phyloP scores from a whole-genome alignment of 2,329 filamentous ascomycete genomes.

The Ophidiomyces ophidiicola region DNA sequence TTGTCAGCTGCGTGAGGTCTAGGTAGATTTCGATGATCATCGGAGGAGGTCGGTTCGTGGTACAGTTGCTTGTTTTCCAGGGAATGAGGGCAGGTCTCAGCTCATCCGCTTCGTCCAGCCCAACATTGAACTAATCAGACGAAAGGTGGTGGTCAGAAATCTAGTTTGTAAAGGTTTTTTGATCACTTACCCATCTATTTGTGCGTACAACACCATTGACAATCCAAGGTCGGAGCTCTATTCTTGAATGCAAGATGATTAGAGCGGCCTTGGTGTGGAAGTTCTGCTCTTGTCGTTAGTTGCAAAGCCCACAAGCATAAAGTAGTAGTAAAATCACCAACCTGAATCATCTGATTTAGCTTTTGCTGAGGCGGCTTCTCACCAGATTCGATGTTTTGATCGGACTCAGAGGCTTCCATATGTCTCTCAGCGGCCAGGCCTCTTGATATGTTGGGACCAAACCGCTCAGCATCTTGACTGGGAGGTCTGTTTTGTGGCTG shows the following conservation, averaged over 20 bases:
- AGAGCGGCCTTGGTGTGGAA: constrained; percentile 81
- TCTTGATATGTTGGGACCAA: constrained; percentile 37
- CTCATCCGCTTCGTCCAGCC: constrained; percentile 82
- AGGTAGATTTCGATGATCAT: constrained; percentile 85
- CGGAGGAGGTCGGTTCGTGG: constrained; percentile 64
- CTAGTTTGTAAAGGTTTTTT: not conserved
- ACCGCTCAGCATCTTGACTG: constrained; percentile 49
- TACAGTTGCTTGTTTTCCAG: constrained; percentile 71
- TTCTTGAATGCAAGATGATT: constrained; percentile 68
- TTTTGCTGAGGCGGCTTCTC: constrained; percentile 60
- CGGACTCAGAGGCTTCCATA: constrained; percentile 32
- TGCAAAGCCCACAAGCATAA: not conserved
- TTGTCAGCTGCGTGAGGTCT: constrained; percentile 64
- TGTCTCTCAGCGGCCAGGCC: constrained; percentile 41
- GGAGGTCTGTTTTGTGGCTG: constrained; percentile 61
- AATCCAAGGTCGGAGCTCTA: constrained; percentile 51
- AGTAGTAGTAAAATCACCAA: constrained; percentile 31
- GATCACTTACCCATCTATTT: constrained; percentile 75
- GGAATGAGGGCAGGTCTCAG: constrained; percentile 67
- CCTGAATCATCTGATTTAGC: constrained; percentile 88
- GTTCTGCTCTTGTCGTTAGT: constrained; percentile 47
- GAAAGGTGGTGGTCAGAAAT: not conserved
- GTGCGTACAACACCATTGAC: constrained; percentile 51
- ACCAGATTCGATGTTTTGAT: constrained; percentile 37
- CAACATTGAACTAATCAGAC: constrained; percentile 68